Evolutionary conservation across 2,329 filamentous ascomycete genomes (phyloP).

Genomic region (Trichoderma atrobrunneum): DNA sequence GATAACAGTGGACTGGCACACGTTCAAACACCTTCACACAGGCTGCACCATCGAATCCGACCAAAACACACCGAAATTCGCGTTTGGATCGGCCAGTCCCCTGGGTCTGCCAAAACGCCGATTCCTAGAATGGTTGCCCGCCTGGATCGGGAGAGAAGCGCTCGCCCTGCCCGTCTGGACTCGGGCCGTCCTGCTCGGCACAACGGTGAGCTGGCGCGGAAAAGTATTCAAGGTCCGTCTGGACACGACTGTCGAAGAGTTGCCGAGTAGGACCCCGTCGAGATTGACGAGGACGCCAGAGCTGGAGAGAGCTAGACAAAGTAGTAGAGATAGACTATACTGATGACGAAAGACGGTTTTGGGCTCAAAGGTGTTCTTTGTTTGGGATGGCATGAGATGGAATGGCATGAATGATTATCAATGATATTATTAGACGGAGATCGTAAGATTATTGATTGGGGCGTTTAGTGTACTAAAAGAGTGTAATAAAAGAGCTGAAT

Average conservation of each 20-base stretch:
- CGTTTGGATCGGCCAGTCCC: slow-evolving; percentile 43
- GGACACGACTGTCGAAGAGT: slow-evolving; percentile 72
- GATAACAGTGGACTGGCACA: slow-evolving; percentile 71
- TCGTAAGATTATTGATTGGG: neutral
- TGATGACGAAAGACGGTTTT: slow-evolving; percentile 14
- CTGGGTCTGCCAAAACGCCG: slow-evolving; percentile 48
- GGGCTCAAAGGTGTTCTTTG: neutral
- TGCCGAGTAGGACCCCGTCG: slow-evolving; percentile 18
- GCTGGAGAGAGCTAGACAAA: slow-evolving; percentile 23
- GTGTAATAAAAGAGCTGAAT: neutral
- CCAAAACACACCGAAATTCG: slow-evolving; percentile 71
- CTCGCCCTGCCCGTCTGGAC: slow-evolving; percentile 87
- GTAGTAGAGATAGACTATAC: slow-evolving; percentile 29
- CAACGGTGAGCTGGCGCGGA: slow-evolving; percentile 84
- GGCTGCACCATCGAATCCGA: slow-evolving; percentile 69
- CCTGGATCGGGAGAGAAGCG: slow-evolving; percentile 81
- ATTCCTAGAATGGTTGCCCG: slow-evolving; percentile 69
- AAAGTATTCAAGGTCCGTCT: slow-evolving; percentile 76
- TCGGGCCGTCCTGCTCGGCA: slow-evolving; percentile 84
- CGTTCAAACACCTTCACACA: slow-evolving; percentile 73
- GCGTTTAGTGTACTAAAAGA: slow-evolving; percentile 5
- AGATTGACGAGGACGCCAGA: slow-evolving; percentile 23
- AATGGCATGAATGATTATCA: neutral
- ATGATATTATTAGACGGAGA: neutral
- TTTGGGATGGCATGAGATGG: neutral